These are phyloP conservation scores for Volutella citrinella DNA, from an alignment of 2,329 filamentous ascomycete genomes.

Conservation along the genomic window DNA sequence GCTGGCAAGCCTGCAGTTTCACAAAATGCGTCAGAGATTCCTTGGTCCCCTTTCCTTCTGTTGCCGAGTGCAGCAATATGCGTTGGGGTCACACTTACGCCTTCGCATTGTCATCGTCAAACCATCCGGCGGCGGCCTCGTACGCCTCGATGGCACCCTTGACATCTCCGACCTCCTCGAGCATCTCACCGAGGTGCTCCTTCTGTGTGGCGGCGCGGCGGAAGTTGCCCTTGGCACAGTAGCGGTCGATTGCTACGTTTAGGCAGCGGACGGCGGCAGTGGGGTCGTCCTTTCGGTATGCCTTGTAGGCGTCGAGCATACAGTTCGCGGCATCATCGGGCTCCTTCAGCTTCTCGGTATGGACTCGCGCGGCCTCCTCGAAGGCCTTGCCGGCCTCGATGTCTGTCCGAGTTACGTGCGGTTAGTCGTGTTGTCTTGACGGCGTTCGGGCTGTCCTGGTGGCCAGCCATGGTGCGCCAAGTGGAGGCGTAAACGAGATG, in stretches of 20 bases:
- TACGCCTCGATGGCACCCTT: constrained; percentile 80
- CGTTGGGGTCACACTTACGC: constrained; percentile 71
- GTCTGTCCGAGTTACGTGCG: no score
- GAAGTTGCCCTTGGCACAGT: constrained; percentile 87
- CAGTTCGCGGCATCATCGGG: constrained; percentile 90
- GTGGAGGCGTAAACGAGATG: not conserved
- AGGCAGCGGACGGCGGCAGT: constrained; percentile 79
- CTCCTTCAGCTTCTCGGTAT: constrained; percentile 79
- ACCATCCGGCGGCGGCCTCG: constrained; percentile 84
- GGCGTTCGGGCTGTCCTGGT: no score
- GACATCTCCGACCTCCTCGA: constrained; percentile 78
- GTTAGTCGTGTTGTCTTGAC: no score
- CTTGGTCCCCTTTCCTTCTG: not conserved
- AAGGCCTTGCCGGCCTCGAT: constrained; percentile 85
- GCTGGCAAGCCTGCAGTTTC: constrained; percentile 84
- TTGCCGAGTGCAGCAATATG: no score
- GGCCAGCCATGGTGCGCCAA: not conserved
- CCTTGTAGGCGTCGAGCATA: constrained; percentile 88
- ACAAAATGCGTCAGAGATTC: no score
- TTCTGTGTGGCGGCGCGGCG: constrained; percentile 86
- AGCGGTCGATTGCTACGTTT: constrained; percentile 77
- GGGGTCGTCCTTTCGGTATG: constrained; percentile 82
- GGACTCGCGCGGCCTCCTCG: constrained; percentile 79
- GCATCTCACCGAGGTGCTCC: constrained; percentile 83
- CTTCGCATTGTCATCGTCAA: constrained; percentile 79